Percentiles rank a stretch among this genome's conserved stretches.
Conservation (phyloP, 148 eudicot species). For the Rhododendron ovatum region DNA sequence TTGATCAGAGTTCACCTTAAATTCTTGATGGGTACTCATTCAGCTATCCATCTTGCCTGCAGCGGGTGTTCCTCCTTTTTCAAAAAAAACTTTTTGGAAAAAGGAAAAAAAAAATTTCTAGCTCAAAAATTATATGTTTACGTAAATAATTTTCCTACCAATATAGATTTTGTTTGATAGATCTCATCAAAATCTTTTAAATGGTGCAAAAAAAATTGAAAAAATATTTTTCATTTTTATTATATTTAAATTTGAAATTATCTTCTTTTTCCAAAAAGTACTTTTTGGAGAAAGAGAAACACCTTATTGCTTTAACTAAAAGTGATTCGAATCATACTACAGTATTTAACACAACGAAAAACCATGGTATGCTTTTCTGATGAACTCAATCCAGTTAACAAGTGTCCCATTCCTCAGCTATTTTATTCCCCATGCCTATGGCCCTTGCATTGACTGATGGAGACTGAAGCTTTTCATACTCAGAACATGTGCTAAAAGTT, state of each 20-base stretch:
- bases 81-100: too few relatives aligned
- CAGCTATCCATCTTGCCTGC: background rate
- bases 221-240: too few relatives aligned
- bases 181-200: too few relatives aligned
- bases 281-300: too few relatives aligned
- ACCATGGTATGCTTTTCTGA: slow-evolving; percentile 2
- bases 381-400: background rate
- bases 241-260: too few relatives aligned
- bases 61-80: too few relatives aligned
- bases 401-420: background rate
- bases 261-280: too few relatives aligned
- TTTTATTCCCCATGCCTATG: background rate
- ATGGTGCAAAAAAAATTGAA: too few relatives aligned
- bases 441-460: background rate
- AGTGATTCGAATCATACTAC: background rate
- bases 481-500: slow-evolving; percentile 1
- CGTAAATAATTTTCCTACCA: too few relatives aligned
- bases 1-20: background rate
- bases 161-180: too few relatives aligned
- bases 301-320: background rate
- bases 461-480: background rate
- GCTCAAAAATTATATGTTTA: too few relatives aligned
- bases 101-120: too few relatives aligned
- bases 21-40: background rate
- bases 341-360: background rate